These are phyloP conservation scores for Allomyces macrogynus DNA, from an alignment of 192 early-diverging fungal genomes.

Conservation along the genomic window DNA sequence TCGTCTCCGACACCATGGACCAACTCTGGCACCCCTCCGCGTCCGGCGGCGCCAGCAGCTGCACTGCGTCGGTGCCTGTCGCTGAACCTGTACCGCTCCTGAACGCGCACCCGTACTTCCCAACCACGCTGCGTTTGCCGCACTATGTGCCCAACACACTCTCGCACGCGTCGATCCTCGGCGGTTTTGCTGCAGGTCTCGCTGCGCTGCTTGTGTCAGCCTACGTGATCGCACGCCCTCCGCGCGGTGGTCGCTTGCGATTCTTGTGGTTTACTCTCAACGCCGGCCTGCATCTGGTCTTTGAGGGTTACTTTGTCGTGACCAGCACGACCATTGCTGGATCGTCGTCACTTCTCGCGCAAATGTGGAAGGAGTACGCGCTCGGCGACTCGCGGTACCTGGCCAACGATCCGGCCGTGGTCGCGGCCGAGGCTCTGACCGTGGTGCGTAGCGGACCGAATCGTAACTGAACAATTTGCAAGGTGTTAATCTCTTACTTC, in stretches of 20 bases:
- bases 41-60: too few species aligned
- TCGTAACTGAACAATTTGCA: too few species aligned
- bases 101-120: conserved; percentile 15
- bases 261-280: conserved; percentile 72
- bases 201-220: background rate
- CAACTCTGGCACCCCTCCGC: too few species aligned
- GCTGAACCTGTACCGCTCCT: too few species aligned
- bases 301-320: conserved; percentile 72
- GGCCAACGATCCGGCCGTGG: conserved; percentile 56
- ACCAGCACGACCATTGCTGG: conserved; percentile 47
- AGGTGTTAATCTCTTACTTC: too few species aligned
- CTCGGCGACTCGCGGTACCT: conserved; percentile 74
- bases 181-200: conserved; percentile 2
- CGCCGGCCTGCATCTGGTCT: conserved; percentile 55
- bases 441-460: conserved; percentile 24
- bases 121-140: conserved; percentile 10
- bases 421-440: conserved; percentile 72
- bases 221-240: background rate
- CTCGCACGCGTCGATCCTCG: conserved; percentile 2
- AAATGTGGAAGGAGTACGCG: conserved; percentile 85
- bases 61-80: too few species aligned
- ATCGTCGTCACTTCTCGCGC: conserved; percentile 38
- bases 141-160: conserved; percentile 11
- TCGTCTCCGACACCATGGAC: too few species aligned
- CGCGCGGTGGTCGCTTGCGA: conserved; percentile 18